Base-by-base conservation (phyloP, 495 filamentous ascomycete genomes). In the Mycothermus thermophilus region DNA sequence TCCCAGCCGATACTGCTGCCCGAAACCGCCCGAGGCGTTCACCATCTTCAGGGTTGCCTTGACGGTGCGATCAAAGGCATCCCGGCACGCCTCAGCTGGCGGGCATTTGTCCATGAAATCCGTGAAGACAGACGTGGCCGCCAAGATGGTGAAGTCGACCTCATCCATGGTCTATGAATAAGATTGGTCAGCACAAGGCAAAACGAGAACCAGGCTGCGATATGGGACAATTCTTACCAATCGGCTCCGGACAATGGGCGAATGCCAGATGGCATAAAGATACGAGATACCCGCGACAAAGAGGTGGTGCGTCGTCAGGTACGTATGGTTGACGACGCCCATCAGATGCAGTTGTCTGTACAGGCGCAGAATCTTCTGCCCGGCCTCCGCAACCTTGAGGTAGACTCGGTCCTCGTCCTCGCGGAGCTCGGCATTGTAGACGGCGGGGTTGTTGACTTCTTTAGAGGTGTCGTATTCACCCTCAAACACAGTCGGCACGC, bases 271-370 rank as follows among this genome's bases (percentile, higher is more conserved):
- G 11, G 90, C 85, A 52, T 93, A 96, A 4, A 96, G 71, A 54
- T 94, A 96, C 4, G 88, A 90, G 32, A 95, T 93, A 14, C 87
- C 88, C 12, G 88, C 87, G 82, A 94, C 93, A 57, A 96, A 96
- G 12, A 95, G 67, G 57, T 96, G 88, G 53, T 95, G 88, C 2
- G 88, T 95, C n/a, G 88, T 84, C 31, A 96, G 59, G 57, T 87
- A 96, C 0, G 88, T 95, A 48, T 95, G 93, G 52, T 93, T 96
- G 17, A 96, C 88, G 35, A 95, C 62, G 34, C 83, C 77, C 28
- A 86, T 69, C 11, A 84, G 70, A 61, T 96, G 88, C 41, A 96
- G 59, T 46, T 93, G 82, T 28, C 88, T 70, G 58, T 96, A 96
- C 15, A 95, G 66, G 37, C 85, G 77, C 52, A 96, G 61, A 0